Evolutionary conservation across 2,329 filamentous ascomycete genomes (phyloP).

Genomic region (Claviceps capensis): DNA sequence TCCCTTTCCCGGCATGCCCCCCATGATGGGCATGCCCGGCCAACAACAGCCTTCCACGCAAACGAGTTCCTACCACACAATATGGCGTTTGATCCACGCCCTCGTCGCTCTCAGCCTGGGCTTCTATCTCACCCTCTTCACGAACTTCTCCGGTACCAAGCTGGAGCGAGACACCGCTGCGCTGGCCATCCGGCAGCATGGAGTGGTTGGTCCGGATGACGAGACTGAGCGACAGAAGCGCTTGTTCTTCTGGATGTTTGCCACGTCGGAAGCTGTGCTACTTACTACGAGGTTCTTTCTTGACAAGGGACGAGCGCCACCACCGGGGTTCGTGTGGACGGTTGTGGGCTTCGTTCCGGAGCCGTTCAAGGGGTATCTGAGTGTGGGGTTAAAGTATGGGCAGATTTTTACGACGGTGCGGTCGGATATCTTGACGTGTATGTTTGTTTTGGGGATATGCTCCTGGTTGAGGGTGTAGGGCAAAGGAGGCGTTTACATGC

Average conservation of each 20-base stretch:
- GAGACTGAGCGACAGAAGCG: conserved; percentile 19
- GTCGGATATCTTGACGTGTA: conserved; percentile 58
- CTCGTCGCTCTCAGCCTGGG: conserved; percentile 57
- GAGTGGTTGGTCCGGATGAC: conserved; percentile 11
- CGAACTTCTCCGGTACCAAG: conserved; percentile 55
- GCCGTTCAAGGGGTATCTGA: conserved; percentile 47
- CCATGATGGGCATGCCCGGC: conserved; percentile 28
- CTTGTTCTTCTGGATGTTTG: conserved; percentile 65
- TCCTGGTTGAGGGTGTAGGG: conserved; percentile 26
- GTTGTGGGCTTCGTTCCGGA: conserved; percentile 52
- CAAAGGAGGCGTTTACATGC: not conserved
- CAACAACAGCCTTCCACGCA: conserved; percentile 18
- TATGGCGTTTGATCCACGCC: conserved; percentile 65
- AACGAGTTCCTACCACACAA: conserved; percentile 25
- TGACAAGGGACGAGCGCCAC: conserved; percentile 45
- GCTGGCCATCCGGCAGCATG: conserved; percentile 13
- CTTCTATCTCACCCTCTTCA: conserved; percentile 54
- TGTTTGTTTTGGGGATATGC: conserved; percentile 58
- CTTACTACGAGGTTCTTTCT: conserved; percentile 59
- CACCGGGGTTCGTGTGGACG: conserved; percentile 49
- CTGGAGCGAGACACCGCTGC: conserved; percentile 37
- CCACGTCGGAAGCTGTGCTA: conserved; percentile 59
- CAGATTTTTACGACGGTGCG: conserved; percentile 60
- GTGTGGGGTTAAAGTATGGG: conserved; percentile 48
- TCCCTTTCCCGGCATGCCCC: conserved; percentile 23